These are phyloP conservation scores for Lepidium aucheri DNA, from an alignment of 345 rosid species.

Conservation along the genomic window DNA sequence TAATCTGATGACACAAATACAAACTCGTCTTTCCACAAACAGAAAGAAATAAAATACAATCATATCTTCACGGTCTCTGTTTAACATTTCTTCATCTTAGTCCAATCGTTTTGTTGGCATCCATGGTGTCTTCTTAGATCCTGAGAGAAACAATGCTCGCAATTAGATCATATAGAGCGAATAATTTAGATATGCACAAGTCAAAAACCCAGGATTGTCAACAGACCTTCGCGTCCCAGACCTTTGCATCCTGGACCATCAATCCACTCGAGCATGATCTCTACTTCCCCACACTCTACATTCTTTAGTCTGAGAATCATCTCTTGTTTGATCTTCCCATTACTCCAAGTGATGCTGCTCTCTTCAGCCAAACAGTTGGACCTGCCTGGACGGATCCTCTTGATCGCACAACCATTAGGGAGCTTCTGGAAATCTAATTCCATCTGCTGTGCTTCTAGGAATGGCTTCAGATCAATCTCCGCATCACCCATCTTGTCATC, in stretches of 20 bases:
- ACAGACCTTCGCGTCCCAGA: slow-evolving; percentile 29
- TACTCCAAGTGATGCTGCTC: slow-evolving; percentile 42
- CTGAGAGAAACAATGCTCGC: slow-evolving; percentile 3
- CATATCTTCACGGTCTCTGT: too few species aligned
- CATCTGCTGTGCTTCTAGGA: slow-evolving; percentile 45
- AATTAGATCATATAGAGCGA: background rate
- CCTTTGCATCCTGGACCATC: slow-evolving; percentile 43
- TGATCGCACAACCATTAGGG: slow-evolving; percentile 52
- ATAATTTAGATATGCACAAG: background rate
- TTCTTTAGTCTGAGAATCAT: slow-evolving; percentile 50
- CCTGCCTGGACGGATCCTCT: slow-evolving; percentile 43
- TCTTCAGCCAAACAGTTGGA: slow-evolving; percentile 56
- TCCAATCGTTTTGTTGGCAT: slow-evolving; percentile 30
- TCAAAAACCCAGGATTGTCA: background rate
- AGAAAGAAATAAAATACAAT: background rate
- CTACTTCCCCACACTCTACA: slow-evolving; percentile 61
- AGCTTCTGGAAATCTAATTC: slow-evolving; percentile 36
- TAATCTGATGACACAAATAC: slow-evolving; percentile 19
- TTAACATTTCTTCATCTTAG: too few species aligned
- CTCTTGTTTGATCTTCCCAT: slow-evolving; percentile 53
- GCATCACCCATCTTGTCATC: slow-evolving; percentile 93
- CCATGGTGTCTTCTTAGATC: slow-evolving; percentile 32
- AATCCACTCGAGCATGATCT: slow-evolving; percentile 62
- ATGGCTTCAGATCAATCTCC: slow-evolving; percentile 49
- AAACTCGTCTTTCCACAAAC: slow-evolving; percentile 17